Base-by-base conservation (phyloP, 2,329 filamentous ascomycete genomes). In the Pestalotiopsis fici region DNA sequence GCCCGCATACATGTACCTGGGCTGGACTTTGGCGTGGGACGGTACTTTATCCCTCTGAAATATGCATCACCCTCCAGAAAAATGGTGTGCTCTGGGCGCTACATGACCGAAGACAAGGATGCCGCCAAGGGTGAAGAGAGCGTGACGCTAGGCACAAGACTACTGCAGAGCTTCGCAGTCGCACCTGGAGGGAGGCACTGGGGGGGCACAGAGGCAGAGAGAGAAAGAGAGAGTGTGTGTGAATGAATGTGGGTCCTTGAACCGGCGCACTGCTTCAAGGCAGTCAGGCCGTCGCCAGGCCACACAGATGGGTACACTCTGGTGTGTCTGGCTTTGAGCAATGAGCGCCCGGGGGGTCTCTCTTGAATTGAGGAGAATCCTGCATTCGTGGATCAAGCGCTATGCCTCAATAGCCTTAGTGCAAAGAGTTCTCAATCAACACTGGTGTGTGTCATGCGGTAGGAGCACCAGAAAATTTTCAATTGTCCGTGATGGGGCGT, bases 61-160 rank as follows among this genome's bases (percentile, higher is more conserved):
- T 64, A 65, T 59, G 63, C 63, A 59, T 59, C 28, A 21, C n/a
- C 31, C 27, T 65, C 61, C 21, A 62, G 23, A 55, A 62, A n/a
- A 55, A 64, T 64, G 61, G 61, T 64, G 61, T 64, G 61, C 61
- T 64, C 43, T 64, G 47, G 47, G 61, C 61, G 47, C n/a, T 54
- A 23, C 25, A 64, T 64, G 61, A 59, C 63, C 63, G 56, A 65
- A 54, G 63, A 55, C 39, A 43, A 47, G 61, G 61, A n/a, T 39
- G 18, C 11, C 18, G 12, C 21, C 13, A 43, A 54, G 61, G 61
- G 61, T 54, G 61, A 43, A 54, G 61, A 27, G 60, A 50, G 23
- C 60, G 60, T 63, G 60, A 50, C 35, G 39, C 35, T 50, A 63
- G 60, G 31, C 27, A 60, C 25, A 31, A 31, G 25, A 37, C 57